A percentile compares a stretch with the other conserved stretches of the same genome.
phyloP scores from a whole-genome alignment of 2,329 filamentous ascomycete species.

The Monosporascus cannonballus region DNA sequence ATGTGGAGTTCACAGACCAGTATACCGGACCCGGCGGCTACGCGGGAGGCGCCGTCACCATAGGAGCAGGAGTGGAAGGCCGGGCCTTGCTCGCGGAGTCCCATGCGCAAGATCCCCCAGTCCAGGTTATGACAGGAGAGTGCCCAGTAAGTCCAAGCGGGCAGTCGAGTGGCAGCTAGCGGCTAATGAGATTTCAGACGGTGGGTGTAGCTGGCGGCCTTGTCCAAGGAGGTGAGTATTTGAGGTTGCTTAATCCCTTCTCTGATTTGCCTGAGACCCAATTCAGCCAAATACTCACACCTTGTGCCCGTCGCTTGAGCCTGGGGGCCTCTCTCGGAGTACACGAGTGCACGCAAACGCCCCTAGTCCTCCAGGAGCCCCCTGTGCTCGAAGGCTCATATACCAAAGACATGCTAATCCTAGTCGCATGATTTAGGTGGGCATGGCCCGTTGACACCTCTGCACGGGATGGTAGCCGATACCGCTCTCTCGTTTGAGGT shows the following conservation, averaged over 20 bases:
- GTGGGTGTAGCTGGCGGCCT: slow-evolving; percentile 58
- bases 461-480: slow-evolving; percentile 37
- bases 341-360: no score
- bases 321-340: no score
- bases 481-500: slow-evolving; percentile 41
- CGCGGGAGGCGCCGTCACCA: slow-evolving; percentile 39
- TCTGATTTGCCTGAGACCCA: slow-evolving; percentile 8
- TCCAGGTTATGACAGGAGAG: slow-evolving; percentile 46
- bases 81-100: slow-evolving; percentile 37
- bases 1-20: slow-evolving; percentile 33
- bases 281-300: no score
- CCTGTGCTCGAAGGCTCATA: no score
- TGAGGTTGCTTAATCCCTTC: slow-evolving; percentile 4
- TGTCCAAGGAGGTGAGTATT: slow-evolving; percentile 42
- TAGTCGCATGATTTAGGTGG: slow-evolving; percentile 29
- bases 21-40: slow-evolving; percentile 32
- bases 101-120: slow-evolving; percentile 27
- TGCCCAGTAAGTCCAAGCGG: slow-evolving; percentile 33
- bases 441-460: slow-evolving; percentile 37
- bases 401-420: slow-evolving; percentile 11
- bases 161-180: slow-evolving; percentile 1
- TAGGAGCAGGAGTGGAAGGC: slow-evolving; percentile 47
- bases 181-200: slow-evolving; percentile 26
- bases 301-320: no score
- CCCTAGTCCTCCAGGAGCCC: no score